Conservation (phyloP, 495 filamentous ascomycete species). For the Pseudomonodictys pantanalensis region DNA sequence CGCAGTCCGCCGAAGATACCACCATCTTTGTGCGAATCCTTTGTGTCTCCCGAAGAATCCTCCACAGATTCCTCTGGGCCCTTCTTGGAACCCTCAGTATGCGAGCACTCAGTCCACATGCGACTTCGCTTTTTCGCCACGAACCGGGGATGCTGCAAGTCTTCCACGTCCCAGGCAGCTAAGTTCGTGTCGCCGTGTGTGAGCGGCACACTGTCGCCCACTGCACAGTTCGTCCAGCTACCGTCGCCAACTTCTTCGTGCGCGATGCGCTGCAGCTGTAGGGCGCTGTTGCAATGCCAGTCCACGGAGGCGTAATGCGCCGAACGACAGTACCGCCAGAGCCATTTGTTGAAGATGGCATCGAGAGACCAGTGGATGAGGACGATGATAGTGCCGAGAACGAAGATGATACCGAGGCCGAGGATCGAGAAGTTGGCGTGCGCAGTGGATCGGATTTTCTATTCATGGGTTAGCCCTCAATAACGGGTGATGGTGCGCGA, state of each 20-base stretch:
- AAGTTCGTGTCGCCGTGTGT: no score
- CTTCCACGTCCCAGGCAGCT: no score
- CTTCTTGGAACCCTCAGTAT: no score
- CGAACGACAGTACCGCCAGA: not conserved
- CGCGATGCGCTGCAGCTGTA: not conserved
- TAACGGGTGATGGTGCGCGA: not conserved
- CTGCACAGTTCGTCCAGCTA: no score
- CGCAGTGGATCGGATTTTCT: not conserved
- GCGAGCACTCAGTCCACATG: no score
- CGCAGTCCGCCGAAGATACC: no score
- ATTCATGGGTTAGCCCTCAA: not conserved
- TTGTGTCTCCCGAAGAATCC: no score
- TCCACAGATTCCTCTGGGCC: no score
- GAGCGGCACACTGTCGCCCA: no score
- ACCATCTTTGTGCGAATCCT: no score
- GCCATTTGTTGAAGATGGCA: not conserved
- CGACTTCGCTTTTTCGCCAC: no score
- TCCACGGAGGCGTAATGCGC: not conserved
- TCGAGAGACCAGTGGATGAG: not conserved
- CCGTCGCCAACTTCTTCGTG: not conserved
- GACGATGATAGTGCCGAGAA: not conserved
- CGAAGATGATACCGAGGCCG: not conserved
- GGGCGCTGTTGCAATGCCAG: not conserved
- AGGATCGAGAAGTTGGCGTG: not conserved
- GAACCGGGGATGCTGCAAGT: no score